These are phyloP conservation scores for Diplodia mutila DNA, from an alignment of 2,329 filamentous ascomycete genomes.

Conservation along the genomic window DNA sequence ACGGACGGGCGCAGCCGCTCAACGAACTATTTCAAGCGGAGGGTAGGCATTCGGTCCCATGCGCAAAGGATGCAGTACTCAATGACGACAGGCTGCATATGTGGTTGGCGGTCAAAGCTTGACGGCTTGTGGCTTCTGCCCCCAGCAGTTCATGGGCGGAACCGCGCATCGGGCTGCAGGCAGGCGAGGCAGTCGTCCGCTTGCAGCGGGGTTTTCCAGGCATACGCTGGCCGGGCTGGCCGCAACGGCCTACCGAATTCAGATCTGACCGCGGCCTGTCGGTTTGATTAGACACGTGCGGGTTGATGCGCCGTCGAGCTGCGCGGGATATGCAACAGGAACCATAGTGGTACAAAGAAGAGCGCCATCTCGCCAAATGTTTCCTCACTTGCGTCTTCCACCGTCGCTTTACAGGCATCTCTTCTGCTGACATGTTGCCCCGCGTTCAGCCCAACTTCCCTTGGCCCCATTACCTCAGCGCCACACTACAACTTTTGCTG, in stretches of 20 bases:
- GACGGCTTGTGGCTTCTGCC: not conserved
- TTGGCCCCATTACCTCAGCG: conserved; percentile 31
- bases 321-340: not conserved
- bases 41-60: not conserved
- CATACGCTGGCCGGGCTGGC: not conserved
- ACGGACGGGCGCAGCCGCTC: not conserved
- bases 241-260: conserved; percentile 14
- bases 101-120: not conserved
- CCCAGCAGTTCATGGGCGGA: not conserved
- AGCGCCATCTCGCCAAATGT: conserved; percentile 1
- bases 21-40: not conserved
- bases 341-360: not conserved
- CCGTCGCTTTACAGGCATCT: not conserved
- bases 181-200: not conserved
- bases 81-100: conserved; percentile 13
- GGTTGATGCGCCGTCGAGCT: not conserved
- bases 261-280: conserved; percentile 20
- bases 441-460: conserved; percentile 24
- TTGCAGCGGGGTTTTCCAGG: conserved; percentile 1
- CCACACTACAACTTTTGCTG: conserved; percentile 29
- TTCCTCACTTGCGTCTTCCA: not conserved
- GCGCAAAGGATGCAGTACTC: not conserved
- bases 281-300: not conserved
- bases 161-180: conserved; percentile 8
- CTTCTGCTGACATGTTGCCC: conserved; percentile 14